Evolutionary conservation across 768 basidiomycete species (phyloP).

Genomic region (Tricholoma saponaceum): DNA sequence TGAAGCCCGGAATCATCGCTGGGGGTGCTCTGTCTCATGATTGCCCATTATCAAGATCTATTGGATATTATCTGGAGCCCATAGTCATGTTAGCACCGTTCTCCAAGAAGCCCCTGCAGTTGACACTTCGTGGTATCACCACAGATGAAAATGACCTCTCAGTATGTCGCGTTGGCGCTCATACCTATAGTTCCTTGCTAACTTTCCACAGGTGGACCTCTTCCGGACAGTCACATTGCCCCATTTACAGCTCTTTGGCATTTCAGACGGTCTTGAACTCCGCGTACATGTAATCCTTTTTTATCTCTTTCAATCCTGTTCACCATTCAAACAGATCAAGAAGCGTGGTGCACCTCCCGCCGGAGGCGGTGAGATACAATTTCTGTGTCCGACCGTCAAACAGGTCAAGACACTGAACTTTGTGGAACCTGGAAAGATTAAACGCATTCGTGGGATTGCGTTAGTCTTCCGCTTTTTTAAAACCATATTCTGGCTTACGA

Average conservation of each 20-base stretch:
- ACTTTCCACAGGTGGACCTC: slow-evolving; percentile 67
- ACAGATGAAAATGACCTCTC: slow-evolving; percentile 91
- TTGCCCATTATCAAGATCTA: slow-evolving; percentile 81
- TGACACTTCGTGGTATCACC: slow-evolving; percentile 87
- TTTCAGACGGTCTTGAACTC: slow-evolving; percentile 87
- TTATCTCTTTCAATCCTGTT: slow-evolving; percentile 1
- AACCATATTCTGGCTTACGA: not conserved
- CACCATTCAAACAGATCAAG: slow-evolving; percentile 58
- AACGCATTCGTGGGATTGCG: slow-evolving; percentile 94
- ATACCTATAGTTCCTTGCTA: not conserved
- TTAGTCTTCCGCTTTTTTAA: slow-evolving; percentile 37
- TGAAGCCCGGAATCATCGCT: slow-evolving; percentile 89
- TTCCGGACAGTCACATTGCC: slow-evolving; percentile 88
- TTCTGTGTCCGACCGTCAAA: slow-evolving; percentile 89
- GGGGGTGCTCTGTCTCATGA: slow-evolving; percentile 83
- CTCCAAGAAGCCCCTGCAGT: slow-evolving; percentile 77
- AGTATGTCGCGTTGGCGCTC: slow-evolving; percentile 35
- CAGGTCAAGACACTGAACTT: slow-evolving; percentile 92
- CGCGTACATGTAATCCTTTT: slow-evolving; percentile 45
- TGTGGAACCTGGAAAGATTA: slow-evolving; percentile 85
- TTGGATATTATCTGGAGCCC: slow-evolving; percentile 95
- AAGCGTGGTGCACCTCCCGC: slow-evolving; percentile 88
- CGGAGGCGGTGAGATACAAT: slow-evolving; percentile 92
- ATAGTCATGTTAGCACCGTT: slow-evolving; percentile 90
- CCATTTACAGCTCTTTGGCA: slow-evolving; percentile 85